A percentile compares a stretch with the other conserved stretches of the same genome.
These are phyloP conservation scores for Pseudomassariella vexata DNA, from an alignment of 2,329 filamentous ascomycete species.

Conservation along the genomic window DNA sequence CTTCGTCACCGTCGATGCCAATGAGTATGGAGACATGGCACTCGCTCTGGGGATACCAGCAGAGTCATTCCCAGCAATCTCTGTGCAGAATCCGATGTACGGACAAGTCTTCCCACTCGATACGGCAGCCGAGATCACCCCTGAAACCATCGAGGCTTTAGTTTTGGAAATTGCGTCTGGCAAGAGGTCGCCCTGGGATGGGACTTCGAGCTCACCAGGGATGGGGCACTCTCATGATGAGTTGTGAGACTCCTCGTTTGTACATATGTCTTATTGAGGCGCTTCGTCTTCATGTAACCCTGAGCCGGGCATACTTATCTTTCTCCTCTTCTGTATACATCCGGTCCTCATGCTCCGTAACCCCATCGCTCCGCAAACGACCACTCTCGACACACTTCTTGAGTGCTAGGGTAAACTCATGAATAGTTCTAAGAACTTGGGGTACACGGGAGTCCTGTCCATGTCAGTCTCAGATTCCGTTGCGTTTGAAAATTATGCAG, in stretches of 20 bases:
- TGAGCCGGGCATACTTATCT: too few species aligned
- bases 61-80: slow-evolving; percentile 25
- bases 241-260: slow-evolving; percentile 10
- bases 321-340: too few species aligned
- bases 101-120: slow-evolving; percentile 37
- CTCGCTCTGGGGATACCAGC: slow-evolving; percentile 29
- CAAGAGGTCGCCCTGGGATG: slow-evolving; percentile 32
- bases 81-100: slow-evolving; percentile 37
- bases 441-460: slow-evolving; percentile 24
- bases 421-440: slow-evolving; percentile 27
- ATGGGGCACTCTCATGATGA: slow-evolving; percentile 14
- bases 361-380: too few species aligned
- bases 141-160: slow-evolving; percentile 33
- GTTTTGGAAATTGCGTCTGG: slow-evolving; percentile 38
- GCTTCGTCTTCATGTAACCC: too few species aligned
- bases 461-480: slow-evolving; percentile 8
- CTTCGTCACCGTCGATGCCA: slow-evolving; percentile 40
- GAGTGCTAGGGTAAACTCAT: slow-evolving; percentile 19
- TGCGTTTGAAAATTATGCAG: slow-evolving; percentile 4
- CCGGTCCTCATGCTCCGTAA: too few species aligned
- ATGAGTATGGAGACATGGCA: slow-evolving; percentile 39
- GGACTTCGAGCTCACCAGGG: slow-evolving; percentile 7
- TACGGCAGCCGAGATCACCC: slow-evolving; percentile 20
- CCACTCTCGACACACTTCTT: background rate
- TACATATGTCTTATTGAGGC: too few species aligned